Conservation (phyloP, 2,329 filamentous ascomycete species). For the Fusarium succisae region DNA sequence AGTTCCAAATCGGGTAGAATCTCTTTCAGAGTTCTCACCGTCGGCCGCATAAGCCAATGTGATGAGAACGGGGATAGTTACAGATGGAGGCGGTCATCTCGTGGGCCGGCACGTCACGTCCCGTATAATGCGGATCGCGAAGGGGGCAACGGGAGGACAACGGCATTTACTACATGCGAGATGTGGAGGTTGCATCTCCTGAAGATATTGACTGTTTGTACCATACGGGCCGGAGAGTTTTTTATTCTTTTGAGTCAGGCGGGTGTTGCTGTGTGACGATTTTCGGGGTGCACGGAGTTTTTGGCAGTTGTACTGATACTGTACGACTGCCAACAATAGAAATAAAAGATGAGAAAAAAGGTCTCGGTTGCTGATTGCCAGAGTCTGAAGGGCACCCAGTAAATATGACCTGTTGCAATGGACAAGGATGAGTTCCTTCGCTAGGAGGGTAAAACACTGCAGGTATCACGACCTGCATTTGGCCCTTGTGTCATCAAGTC, state of each 20-base stretch:
- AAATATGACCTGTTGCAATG: not conserved
- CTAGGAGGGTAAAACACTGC: not conserved
- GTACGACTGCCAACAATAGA: not conserved
- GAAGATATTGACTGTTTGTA: not conserved
- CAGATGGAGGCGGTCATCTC: constrained; percentile 3
- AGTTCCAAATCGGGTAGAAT: too few relatives aligned
- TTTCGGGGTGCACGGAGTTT: constrained; percentile 25
- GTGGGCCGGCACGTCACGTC: constrained; percentile 9
- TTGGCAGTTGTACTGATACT: not conserved
- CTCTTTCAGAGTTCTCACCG: not conserved
- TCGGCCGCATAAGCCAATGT: not conserved
- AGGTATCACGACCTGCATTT: not conserved
- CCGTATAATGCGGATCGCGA: constrained; percentile 6
- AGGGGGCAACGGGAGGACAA: constrained; percentile 9
- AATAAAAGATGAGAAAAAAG: not conserved
- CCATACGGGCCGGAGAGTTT: constrained; percentile 17
- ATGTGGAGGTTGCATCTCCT: not conserved
- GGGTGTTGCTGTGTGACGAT: constrained; percentile 16
- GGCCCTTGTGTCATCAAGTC: not conserved
- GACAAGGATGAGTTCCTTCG: not conserved
- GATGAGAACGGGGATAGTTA: not conserved
- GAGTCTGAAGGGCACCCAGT: not conserved
- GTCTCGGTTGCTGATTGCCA: not conserved
- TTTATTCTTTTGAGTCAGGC: constrained; percentile 3
- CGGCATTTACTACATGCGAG: constrained; percentile 22